A percentile compares a stretch with the other conserved stretches of the same genome.
Evolutionary conservation across 805 yeast genomes (phyloP).

Genomic region (Metschnikowia reukaufii): DNA sequence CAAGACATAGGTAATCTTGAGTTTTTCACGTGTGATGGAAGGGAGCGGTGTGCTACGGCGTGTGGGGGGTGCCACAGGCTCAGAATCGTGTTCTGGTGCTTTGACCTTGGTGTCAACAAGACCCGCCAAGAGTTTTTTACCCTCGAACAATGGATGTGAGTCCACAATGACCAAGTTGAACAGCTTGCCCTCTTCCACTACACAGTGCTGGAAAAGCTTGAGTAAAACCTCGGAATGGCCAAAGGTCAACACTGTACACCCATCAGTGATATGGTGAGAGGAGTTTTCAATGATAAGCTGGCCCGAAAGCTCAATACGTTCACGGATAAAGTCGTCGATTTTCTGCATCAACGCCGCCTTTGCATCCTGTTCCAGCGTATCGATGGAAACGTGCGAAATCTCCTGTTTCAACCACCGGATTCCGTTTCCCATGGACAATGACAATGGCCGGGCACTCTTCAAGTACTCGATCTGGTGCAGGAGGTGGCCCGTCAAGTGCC

Average conservation of each 20-base stretch:
- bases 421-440: conserved; percentile 96
- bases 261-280: conserved; percentile 68
- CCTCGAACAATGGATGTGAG: conserved; percentile 92
- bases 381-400: conserved; percentile 78
- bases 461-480: conserved; percentile 91
- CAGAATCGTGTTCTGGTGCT: conserved; percentile 19
- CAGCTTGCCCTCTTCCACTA: conserved; percentile 53
- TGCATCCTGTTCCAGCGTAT: conserved; percentile 64
- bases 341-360: conserved; percentile 60
- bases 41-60: conserved; percentile 18
- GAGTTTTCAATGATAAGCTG: conserved; percentile 81
- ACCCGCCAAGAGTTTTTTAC: conserved; percentile 68
- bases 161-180: conserved; percentile 87
- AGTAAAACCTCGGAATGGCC: conserved; percentile 86
- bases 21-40: conserved; percentile 47
- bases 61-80: conserved; percentile 16
- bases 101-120: conserved; percentile 47
- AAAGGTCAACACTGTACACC: conserved; percentile 79
- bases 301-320: conserved; percentile 81
- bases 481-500: conserved; percentile 84
- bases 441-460: conserved; percentile 86
- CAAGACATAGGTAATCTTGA: conserved; percentile 75
- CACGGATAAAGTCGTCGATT: conserved; percentile 80
- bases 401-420: conserved; percentile 96
- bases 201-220: conserved; percentile 69